These are phyloP conservation scores for Paecilomyces formosus DNA, from an alignment of 2,329 filamentous ascomycete species.

Conservation along the genomic window DNA sequence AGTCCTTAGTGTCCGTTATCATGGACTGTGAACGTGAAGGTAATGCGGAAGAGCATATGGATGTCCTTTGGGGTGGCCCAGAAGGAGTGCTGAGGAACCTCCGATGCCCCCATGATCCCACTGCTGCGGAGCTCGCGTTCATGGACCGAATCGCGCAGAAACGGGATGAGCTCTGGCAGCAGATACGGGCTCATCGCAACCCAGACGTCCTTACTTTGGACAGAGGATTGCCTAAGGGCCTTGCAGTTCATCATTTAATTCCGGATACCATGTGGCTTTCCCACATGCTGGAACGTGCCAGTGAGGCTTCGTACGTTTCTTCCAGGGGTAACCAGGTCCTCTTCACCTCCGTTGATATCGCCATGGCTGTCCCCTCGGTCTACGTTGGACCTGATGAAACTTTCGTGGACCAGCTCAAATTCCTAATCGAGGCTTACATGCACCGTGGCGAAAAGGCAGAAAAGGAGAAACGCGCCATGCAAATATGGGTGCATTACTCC, in stretches of 20 bases:
- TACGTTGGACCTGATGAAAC: constrained; percentile 1
- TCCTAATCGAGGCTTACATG: constrained; percentile 4
- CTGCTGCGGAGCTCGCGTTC: constrained; percentile 2
- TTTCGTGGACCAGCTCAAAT: constrained; percentile 6
- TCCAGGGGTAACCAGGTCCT: constrained; percentile 4
- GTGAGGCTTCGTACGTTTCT: constrained; percentile 5
- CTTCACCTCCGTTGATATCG: constrained; percentile 1
- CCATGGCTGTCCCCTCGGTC: neutral
- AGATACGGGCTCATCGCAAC: constrained; percentile 2
- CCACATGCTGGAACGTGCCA: neutral
- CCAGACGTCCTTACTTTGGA: constrained; percentile 2
- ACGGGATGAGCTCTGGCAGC: constrained; percentile 8
- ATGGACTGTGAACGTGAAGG: constrained; percentile 6
- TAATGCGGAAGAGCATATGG: constrained; percentile 3
- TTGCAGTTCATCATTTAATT: constrained; percentile 8
- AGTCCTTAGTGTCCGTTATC: constrained; percentile 6
- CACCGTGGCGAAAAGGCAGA: neutral
- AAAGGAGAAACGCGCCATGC: neutral
- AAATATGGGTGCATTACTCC: constrained; percentile 8
- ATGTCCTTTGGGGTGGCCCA: constrained; percentile 1
- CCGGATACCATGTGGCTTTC: constrained; percentile 3
- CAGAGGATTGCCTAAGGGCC: constrained; percentile 6
- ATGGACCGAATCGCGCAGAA: constrained; percentile 7
- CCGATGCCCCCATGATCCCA: neutral
- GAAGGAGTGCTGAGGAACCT: constrained; percentile 1